Evolutionary conservation across 805 yeast genomes (phyloP), one percentile per base, ranked within the genome.

Genomic region (Metschnikowia colocasiae): DNA sequence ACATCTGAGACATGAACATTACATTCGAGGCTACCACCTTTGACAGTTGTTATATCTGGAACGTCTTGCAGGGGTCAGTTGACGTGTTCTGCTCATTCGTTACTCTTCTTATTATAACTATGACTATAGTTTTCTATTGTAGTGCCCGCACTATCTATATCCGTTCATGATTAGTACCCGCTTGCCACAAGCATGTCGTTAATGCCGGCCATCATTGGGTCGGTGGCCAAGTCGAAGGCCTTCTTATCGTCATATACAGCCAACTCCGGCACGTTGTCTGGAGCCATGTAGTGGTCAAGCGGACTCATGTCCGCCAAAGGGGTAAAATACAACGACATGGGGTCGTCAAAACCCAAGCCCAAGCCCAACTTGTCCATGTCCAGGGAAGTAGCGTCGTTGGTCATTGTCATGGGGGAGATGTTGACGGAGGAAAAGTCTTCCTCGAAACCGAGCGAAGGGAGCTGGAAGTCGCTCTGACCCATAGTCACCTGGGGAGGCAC

Each of bases 111-210:
- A n/a, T n/a, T n/a, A n/a, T n/a, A n/a, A n/a, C n/a, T n/a, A n/a
- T n/a, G n/a, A n/a, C n/a, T n/a, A n/a, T n/a, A 26, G 29, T 10
- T 10, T 10, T 29, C 32, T 29, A 13, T n/a, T 15, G 6, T 40
- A 40, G 36, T 40, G 43, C 43, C 43, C 29, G 43, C 43, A 40
- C 43, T 22, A 40, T 19, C 20, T 31, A 32, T 36, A 18, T 18
- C 33, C 18, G 16, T 35, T 22, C 30, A 10, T 20, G 8, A 26
- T 38, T 31, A 40, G 22, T 40, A 40, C 3, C 43, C 30, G 36
- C 36, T 40, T 22, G 43, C 54, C 16, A 47, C 36, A 36, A 51
- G 31, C 25, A 48, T 48, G 42, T 51, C 54, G 36, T 47, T 42
- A 19, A 46, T 26, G 13, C 43, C 43, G 7, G 36, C 43, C 33